Percentiles rank a stretch among this genome's conserved stretches.
Conservation (phyloP, 78 protist genomes). For the Cavenderia fasciculata region DNA sequence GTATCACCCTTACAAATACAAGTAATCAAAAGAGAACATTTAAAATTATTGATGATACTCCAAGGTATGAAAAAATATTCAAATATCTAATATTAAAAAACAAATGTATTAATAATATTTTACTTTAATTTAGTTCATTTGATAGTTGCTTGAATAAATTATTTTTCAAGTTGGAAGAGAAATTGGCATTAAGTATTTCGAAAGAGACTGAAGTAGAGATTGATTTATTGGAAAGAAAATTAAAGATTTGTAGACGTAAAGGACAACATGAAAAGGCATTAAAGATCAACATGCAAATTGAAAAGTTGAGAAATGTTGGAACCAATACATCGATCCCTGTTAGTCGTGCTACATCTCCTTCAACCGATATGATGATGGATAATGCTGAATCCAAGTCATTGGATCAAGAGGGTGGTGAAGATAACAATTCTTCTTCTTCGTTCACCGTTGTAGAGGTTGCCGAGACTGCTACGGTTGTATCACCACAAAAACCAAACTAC, state of each 20-base stretch:
- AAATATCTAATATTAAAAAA: neutral
- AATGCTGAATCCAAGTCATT: neutral
- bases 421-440: neutral
- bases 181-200: conserved; percentile 26
- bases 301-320: conserved; percentile 33
- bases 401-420: no score
- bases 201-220: conserved; percentile 62
- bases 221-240: conserved; percentile 62
- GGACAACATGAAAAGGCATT: conserved; percentile 74
- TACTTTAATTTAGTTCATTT: conserved; percentile 16
- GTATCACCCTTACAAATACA: conserved; percentile 65
- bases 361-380: conserved; percentile 7
- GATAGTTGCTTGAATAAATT: conserved; percentile 48
- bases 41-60: conserved; percentile 53
- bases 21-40: conserved; percentile 41
- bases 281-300: conserved; percentile 56
- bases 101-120: neutral
- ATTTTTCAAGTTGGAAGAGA: conserved; percentile 42
- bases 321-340: conserved; percentile 18
- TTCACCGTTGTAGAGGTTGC: neutral
- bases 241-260: conserved; percentile 76
- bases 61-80: no score
- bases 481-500: conserved; percentile 2
- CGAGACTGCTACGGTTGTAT: neutral
- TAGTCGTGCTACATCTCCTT: conserved; percentile 58